Evolutionary conservation across 2,329 filamentous ascomycete species (phyloP), one percentile per base, ranked within the genome.

Genomic region (Parafenestella ontariensis): DNA sequence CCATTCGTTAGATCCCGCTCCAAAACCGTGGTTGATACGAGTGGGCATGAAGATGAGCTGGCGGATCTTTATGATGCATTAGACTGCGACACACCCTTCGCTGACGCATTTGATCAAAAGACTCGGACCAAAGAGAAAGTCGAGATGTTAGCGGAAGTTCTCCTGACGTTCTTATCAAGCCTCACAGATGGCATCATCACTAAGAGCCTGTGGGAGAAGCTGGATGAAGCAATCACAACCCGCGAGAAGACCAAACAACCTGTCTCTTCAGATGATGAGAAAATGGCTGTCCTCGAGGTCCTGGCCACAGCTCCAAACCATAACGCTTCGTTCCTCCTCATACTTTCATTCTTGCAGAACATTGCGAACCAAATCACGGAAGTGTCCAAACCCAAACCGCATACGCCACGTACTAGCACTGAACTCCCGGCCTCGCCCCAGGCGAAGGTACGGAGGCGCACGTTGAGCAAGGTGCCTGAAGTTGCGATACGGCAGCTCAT

Each of bases 311-410:
- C 69, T 1, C 71, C 92, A 0, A 88, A 89, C 45, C 89, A 96
- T 76, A 95, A 92, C 70, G 93, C 96, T 50, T 89, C 90, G 0
- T 96, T 97, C 68, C 90, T 96, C 2, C 92, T 97, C 61, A 79
- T 97, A 15, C 91, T 89, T 0, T 87, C 90, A 8, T 93, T 92
- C 76, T 81, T 97, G 10, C 81, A 82, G 20, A 81, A 83, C 10
- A 81, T 89, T 33, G 77, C 82, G 24, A 78, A 79, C 29, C 86
- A 89, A 65, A 74, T 87, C 6, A 69, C 79, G 50, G 61, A 62
- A 29, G 58, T 66, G 24, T 63, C 62, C 5, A 62, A 62, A 50
- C 62, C 66, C 0, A 54, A 64, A 6, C 52, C 62, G 2, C 61
- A 66, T 29, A 62, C 56, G 13, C 62, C 70, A 24, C 59, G 68